Evolutionary conservation across 2,329 filamentous ascomycete genomes (phyloP).

Genomic region (Berkeleyomyces rouxiae): DNA sequence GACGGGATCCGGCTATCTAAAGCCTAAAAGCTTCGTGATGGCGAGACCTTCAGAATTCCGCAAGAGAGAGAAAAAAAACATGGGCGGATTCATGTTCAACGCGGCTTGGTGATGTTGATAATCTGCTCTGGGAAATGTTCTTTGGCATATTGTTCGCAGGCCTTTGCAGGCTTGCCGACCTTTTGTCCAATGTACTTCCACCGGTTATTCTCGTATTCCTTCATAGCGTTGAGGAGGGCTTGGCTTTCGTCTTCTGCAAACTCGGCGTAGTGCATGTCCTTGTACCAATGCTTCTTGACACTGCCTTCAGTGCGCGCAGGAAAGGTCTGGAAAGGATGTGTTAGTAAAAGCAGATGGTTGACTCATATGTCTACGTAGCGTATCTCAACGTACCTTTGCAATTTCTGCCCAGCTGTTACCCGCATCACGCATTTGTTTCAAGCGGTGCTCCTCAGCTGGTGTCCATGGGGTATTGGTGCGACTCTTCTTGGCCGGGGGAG

Average conservation of each 20-base stretch:
- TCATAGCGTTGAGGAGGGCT: constrained; percentile 79
- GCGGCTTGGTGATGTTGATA: constrained; percentile 8
- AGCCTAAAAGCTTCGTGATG: too few species aligned
- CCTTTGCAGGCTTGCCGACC: constrained; percentile 93
- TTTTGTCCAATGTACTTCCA: constrained; percentile 97
- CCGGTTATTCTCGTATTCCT: constrained; percentile 96
- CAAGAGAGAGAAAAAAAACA: background rate
- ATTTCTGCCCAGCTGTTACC: constrained; percentile 97
- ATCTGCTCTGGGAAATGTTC: constrained; percentile 57
- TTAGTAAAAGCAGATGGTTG: background rate
- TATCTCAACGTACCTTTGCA: constrained; percentile 67
- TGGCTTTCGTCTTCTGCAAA: constrained; percentile 90
- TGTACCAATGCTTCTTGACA: constrained; percentile 99
- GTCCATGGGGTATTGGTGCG: constrained; percentile 99
- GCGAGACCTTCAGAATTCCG: background rate
- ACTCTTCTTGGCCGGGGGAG: constrained; percentile 57
- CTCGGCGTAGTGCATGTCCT: constrained; percentile 99
- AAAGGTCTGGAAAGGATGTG: constrained; percentile 49
- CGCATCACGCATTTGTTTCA: constrained; percentile 87
- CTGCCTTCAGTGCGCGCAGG: constrained; percentile 87
- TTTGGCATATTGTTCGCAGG: constrained; percentile 71
- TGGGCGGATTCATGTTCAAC: background rate
- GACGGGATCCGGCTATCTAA: too few species aligned
- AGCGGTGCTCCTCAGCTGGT: constrained; percentile 73
- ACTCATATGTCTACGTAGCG: background rate